These are phyloP conservation scores for Parastagonospora nodorum DNA, from an alignment of 2,329 filamentous ascomycete species.

Conservation along the genomic window DNA sequence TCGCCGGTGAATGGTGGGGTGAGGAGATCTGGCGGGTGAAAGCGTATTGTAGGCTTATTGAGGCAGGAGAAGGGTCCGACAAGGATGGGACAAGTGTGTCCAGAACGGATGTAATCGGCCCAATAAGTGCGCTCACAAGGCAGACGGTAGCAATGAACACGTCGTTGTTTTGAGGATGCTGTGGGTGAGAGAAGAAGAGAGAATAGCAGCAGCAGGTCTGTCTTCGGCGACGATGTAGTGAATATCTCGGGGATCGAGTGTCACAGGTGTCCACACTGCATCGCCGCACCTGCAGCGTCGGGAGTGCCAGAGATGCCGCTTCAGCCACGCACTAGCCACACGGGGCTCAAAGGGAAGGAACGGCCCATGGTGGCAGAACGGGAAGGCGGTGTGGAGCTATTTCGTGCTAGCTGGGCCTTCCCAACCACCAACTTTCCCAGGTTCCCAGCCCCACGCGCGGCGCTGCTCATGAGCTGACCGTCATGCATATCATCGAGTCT, in stretches of 20 bases:
- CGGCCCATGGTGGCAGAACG: not conserved
- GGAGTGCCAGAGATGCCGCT: not conserved
- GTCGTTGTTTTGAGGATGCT: not conserved
- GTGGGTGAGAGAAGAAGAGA: not conserved
- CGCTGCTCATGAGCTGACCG: constrained; percentile 23
- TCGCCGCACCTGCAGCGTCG: not conserved
- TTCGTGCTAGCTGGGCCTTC: not conserved
- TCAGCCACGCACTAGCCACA: too few species aligned
- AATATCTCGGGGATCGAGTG: not conserved
- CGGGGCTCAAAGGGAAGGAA: not conserved
- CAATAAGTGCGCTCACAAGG: not conserved
- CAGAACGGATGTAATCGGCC: not conserved
- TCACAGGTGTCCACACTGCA: not conserved
- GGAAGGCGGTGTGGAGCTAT: constrained; percentile 2
- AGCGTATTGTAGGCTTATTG: constrained; percentile 20
- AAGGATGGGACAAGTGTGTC: constrained; percentile 4
- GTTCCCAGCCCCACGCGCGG: constrained; percentile 9
- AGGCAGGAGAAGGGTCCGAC: constrained; percentile 17
- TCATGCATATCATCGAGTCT: constrained; percentile 15
- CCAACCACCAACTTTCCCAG: constrained; percentile 11
- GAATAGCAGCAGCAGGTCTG: not conserved
- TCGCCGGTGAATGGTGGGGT: not conserved
- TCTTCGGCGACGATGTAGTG: not conserved
- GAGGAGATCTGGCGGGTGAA: constrained; percentile 14
- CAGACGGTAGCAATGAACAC: not conserved